phyloP scores from a whole-genome alignment of 768 basidiomycete species.

The Royoungia palumana region DNA sequence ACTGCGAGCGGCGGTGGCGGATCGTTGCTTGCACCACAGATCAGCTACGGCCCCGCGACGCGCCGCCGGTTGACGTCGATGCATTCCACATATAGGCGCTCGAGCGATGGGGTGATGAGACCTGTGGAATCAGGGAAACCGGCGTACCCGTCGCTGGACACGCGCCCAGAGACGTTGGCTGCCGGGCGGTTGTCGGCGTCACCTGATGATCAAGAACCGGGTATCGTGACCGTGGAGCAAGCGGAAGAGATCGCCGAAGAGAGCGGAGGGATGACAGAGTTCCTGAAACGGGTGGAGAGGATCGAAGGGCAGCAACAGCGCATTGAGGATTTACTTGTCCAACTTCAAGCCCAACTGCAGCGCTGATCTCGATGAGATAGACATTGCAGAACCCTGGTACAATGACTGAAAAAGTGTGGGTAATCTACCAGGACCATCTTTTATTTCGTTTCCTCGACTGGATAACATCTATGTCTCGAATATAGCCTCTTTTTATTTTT shows the following conservation, averaged over 20 bases:
- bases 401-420: no score
- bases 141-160: conserved; percentile 19
- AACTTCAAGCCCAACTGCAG: conserved; percentile 23
- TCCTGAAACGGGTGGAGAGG: conserved; percentile 35
- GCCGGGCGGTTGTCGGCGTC: conserved; percentile 24
- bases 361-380: neutral
- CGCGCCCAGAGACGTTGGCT: conserved; percentile 19
- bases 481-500: conserved; percentile 1
- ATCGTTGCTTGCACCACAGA: conserved; percentile 6
- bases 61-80: conserved; percentile 39
- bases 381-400: no score
- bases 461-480: neutral
- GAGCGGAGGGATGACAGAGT: conserved; percentile 25
- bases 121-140: conserved; percentile 8
- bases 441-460: no score
- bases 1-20: conserved; percentile 7
- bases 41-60: conserved; percentile 39
- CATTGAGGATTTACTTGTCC: conserved; percentile 45
- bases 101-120: conserved; percentile 7
- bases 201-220: conserved; percentile 14
- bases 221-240: conserved; percentile 24
- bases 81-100: conserved; percentile 18
- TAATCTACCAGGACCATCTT: neutral
- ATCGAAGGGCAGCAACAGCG: conserved; percentile 46
- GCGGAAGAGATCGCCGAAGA: conserved; percentile 27